Evolutionary conservation across 305 asterid species (phyloP).

Genomic region (Fraxinus floribunda): DNA sequence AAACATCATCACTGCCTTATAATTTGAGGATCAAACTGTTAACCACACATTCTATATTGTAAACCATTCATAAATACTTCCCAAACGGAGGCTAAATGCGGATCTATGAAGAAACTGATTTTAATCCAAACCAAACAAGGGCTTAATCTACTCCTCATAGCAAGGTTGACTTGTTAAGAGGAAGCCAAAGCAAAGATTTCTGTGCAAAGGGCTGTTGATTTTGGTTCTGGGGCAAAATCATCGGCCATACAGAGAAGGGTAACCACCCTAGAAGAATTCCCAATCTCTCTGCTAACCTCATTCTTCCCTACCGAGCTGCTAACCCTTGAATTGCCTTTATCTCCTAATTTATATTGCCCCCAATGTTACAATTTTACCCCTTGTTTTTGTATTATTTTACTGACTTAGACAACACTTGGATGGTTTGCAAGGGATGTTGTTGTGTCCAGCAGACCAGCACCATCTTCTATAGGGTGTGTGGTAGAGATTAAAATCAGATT

Average conservation of each 20-base stretch:
- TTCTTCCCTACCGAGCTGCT: not conserved
- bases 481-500: too few relatives aligned
- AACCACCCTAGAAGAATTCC: not conserved
- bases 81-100: not conserved
- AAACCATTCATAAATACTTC: not conserved
- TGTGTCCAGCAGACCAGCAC: not conserved
- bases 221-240: not conserved
- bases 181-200: not conserved
- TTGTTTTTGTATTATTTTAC: not conserved
- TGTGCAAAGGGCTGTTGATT: not conserved
- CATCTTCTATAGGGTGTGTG: too few relatives aligned
- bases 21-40: not conserved
- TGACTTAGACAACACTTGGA: not conserved
- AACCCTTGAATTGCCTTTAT: not conserved
- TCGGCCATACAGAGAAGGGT: not conserved
- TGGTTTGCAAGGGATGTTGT: not conserved
- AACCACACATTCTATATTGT: not conserved
- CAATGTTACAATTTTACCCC: not conserved
- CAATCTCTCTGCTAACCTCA: not conserved
- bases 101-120: not conserved
- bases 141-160: not conserved
- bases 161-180: not conserved
- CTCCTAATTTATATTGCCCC: not conserved
- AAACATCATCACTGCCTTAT: constrained; percentile 24
- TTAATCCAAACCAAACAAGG: not conserved